phyloP scores from a whole-genome alignment of 176 grass and related monocot genomes.

The Oryza longistaminata region DNA sequence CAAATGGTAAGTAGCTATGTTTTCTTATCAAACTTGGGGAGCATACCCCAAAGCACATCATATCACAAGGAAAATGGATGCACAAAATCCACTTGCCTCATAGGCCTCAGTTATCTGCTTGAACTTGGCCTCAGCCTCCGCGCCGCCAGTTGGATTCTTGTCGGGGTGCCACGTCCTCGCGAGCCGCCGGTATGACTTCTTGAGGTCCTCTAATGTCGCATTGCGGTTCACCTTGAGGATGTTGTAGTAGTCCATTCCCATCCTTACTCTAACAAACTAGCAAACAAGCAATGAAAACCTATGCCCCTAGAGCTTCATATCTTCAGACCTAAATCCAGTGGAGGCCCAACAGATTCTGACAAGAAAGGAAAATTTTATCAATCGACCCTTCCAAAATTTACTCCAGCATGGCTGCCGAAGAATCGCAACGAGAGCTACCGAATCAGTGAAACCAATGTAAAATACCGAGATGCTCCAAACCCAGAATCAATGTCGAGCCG shows the following conservation, averaged over 20 bases:
- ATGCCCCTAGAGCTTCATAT: slow-evolving; percentile 41
- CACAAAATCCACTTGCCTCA: slow-evolving; percentile 46
- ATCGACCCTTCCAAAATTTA: not conserved
- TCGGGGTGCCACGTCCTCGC: slow-evolving; percentile 83
- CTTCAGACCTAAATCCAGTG: not conserved
- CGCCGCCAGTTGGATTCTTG: slow-evolving; percentile 68
- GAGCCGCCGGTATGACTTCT: slow-evolving; percentile 69
- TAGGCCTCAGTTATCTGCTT: slow-evolving; percentile 83
- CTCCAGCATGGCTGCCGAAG: not conserved
- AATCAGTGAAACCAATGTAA: not conserved
- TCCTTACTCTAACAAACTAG: not conserved
- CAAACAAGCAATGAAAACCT: slow-evolving; percentile 11
- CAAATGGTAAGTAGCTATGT: slow-evolving; percentile 5
- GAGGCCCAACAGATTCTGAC: not conserved
- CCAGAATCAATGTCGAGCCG: not conserved
- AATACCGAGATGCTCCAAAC: not conserved
- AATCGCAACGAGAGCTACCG: not conserved
- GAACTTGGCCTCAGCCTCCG: slow-evolving; percentile 65
- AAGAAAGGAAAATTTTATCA: not conserved
- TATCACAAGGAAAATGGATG: not conserved
- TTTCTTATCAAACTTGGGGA: not conserved
- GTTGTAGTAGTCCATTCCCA: slow-evolving; percentile 81
- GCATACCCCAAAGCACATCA: not conserved
- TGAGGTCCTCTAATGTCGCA: slow-evolving; percentile 59
- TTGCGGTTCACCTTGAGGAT: slow-evolving; percentile 78